These are phyloP conservation scores for Ulvella scutata DNA, from an alignment of 139 green algal species.

Conservation along the genomic window DNA sequence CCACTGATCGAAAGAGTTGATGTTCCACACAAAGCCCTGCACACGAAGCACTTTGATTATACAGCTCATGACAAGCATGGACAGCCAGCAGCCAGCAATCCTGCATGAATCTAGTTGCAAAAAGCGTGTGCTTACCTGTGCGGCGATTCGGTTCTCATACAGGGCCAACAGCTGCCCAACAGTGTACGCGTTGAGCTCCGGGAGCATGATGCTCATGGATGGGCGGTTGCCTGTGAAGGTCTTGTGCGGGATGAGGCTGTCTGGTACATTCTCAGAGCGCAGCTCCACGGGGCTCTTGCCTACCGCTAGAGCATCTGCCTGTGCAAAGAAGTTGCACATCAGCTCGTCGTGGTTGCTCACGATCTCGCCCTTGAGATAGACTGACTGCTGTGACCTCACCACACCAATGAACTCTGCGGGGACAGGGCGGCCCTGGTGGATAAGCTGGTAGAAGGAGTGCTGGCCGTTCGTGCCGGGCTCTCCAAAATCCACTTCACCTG, in stretches of 20 bases:
- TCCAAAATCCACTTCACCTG: constrained; percentile 94
- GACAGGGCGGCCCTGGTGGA: constrained; percentile 86
- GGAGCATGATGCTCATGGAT: constrained; percentile 80
- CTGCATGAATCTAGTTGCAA: background rate
- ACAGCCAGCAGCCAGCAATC: background rate
- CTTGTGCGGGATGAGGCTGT: constrained; percentile 89
- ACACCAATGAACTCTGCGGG: constrained; percentile 98
- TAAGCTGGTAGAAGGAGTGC: constrained; percentile 99
- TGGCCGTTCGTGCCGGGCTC: constrained; percentile 99
- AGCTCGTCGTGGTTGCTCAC: constrained; percentile 98
- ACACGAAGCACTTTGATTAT: background rate
- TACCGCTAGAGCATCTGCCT: constrained; percentile 87
- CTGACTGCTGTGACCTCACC: constrained; percentile 80
- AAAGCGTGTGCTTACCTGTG: constrained; percentile 25
- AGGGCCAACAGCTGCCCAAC: constrained; percentile 88
- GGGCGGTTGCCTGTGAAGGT: constrained; percentile 87
- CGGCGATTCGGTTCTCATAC: constrained; percentile 94
- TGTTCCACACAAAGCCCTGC: constrained; percentile 93
- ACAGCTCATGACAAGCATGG: background rate
- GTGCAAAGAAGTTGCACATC: constrained; percentile 99
- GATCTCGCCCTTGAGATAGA: constrained; percentile 80
- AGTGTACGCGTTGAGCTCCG: constrained; percentile 75
- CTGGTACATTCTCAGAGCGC: constrained; percentile 63
- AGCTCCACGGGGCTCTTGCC: constrained; percentile 83
- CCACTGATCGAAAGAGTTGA: constrained; percentile 99